Percentiles rank a stretch among this genome's conserved stretches.
Conservation (phyloP, 768 basidiomycete genomes). For the Boletus rufocinnamomeus region DNA sequence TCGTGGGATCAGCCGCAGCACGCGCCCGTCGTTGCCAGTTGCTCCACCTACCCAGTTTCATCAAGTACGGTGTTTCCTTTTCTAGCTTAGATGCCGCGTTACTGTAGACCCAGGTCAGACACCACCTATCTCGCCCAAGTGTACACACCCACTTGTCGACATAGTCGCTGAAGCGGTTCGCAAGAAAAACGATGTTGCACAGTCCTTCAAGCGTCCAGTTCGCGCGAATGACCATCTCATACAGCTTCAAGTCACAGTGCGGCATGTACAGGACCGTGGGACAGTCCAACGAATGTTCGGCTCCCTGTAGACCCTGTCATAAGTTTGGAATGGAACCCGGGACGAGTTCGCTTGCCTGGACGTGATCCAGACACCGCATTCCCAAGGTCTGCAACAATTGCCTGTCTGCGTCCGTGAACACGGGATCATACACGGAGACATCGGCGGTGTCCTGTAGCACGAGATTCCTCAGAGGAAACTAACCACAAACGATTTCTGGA, state of each 20-base stretch:
- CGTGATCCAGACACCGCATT: constrained; percentile 41
- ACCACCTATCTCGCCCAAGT: not conserved
- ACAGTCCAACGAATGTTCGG: constrained; percentile 31
- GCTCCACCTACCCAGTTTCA: constrained; percentile 50
- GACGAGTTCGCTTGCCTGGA: constrained; percentile 49
- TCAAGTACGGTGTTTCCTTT: constrained; percentile 52
- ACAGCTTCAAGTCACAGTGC: constrained; percentile 72
- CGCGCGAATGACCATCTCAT: constrained; percentile 61
- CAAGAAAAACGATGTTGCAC: constrained; percentile 55
- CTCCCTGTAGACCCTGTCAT: constrained; percentile 32
- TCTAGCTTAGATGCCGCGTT: constrained; percentile 53
- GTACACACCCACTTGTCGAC: constrained; percentile 54
- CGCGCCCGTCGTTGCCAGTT: not conserved
- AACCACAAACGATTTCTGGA: constrained; percentile 12
- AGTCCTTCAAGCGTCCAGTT: constrained; percentile 58
- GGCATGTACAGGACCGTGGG: constrained; percentile 78
- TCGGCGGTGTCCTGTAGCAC: constrained; percentile 44
- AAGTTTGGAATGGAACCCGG: constrained; percentile 7
- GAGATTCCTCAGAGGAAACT: constrained; percentile 6
- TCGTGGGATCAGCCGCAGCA: constrained; percentile 12
- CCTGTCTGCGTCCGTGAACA: constrained; percentile 64
- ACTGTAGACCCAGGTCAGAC: constrained; percentile 39
- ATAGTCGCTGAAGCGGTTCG: constrained; percentile 68
- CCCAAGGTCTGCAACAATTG: constrained; percentile 46
- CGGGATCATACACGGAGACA: constrained; percentile 68